Evolutionary conservation across 1,139 yeast species (phyloP), one percentile per base, ranked within the genome.

Genomic region (Diutina neorugosa): DNA sequence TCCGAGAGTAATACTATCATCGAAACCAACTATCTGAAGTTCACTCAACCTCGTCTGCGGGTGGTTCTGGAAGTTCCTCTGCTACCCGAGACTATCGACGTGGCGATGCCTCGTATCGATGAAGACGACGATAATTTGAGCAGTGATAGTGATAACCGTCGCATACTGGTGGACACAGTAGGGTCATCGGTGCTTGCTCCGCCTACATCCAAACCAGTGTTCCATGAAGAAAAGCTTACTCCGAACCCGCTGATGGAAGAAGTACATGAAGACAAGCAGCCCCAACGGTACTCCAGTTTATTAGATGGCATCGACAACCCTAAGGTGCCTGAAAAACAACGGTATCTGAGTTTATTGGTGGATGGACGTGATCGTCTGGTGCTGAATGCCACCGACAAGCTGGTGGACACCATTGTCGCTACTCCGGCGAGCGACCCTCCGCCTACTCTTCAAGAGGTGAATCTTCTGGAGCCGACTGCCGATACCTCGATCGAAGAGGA

Each of bases 221-320:
- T 46, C 41, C 50, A 46, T 11, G 50, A 46, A 16, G 50, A 46
- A 12, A 25, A 27, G 40, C 50, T 46, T 34, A 46, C 50, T 9
- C 50, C 50, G 7, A 46, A 46, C 40, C 40, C 50, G n/a, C 50
- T 46, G 50, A 27, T 27, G 50, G 50, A 46, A 14, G 40, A 46
- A 8, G 27, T 46, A 1, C 19, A 14, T 12, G 50, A 27, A 19
- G 16, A 19, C 41, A 31, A n/a, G 37, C 37, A 2, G 11, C 5
- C 5, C 37, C 37, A 46, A 16, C 25, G 25, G 23, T 46, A 46
- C 14, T 18, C 21, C 5, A 46, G 50, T n/a, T 46, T 46, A 16
- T 20, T 46, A 7, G 50, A 18, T 27, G 16, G 16, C 14, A 31
- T 31, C 11, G 37, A 31, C 11, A 31, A 31, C 14, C 37, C 37